Percentiles rank a stretch among this genome's conserved stretches.
These are phyloP conservation scores for Biscogniauxia marginata DNA, from an alignment of 2,329 filamentous ascomycete species.

Conservation along the genomic window DNA sequence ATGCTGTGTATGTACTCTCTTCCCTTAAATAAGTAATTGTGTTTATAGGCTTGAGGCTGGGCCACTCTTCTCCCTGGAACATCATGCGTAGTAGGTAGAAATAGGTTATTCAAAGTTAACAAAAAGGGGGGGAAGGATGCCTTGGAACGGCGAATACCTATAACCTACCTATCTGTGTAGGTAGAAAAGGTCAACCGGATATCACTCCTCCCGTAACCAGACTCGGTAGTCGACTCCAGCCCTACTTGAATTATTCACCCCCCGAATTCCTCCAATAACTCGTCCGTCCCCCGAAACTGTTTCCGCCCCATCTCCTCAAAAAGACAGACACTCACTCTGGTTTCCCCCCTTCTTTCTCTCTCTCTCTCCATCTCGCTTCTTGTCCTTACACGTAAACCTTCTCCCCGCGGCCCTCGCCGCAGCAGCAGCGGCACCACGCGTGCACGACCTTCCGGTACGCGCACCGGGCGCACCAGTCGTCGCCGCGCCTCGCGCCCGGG, in stretches of 20 bases:
- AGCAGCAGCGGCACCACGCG: conserved; percentile 19
- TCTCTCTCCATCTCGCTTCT: not conserved
- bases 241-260: not conserved
- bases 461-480: conserved; percentile 27
- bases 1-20: too few relatives aligned
- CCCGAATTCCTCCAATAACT: not conserved
- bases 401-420: not conserved
- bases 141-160: not conserved
- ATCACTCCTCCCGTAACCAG: too few relatives aligned
- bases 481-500: conserved; percentile 16
- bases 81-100: not conserved
- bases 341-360: not conserved
- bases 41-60: too few relatives aligned
- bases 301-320: not conserved
- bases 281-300: not conserved
- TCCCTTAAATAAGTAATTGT: too few relatives aligned
- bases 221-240: too few relatives aligned
- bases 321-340: too few relatives aligned
- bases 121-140: not conserved
- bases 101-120: not conserved
- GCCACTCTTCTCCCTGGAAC: too few relatives aligned
- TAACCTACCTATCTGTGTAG: too few relatives aligned
- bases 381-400: too few relatives aligned
- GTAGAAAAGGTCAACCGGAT: too few relatives aligned
- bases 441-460: conserved; percentile 22